Base-by-base conservation (phyloP, 176 grass and related monocot species). In the Otatea glauca region DNA sequence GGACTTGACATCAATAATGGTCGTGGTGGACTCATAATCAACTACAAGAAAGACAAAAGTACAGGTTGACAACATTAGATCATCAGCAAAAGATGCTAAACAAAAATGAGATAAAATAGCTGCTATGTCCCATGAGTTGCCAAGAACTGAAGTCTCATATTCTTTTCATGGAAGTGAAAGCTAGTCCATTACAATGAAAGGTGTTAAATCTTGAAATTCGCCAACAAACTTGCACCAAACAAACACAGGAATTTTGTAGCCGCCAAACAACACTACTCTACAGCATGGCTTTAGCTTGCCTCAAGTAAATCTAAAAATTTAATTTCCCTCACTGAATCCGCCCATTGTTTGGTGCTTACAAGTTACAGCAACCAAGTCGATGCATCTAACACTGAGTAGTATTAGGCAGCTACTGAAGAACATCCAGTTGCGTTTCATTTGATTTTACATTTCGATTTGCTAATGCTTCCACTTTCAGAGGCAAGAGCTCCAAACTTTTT, bases 1-100 rank as follows among this genome's bases (percentile, higher is more conserved):
- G n/a, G 91, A 87, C 37, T 84, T 95, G 12, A 93, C 96, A 87
- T 98, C 88, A 32, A 98, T 94, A 63, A 95, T 92, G 64, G 86
- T 85, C 23, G 91, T 45, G 0, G 29, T 66, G 21, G 35, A 25
- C 45, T 76, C 74, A 53, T 78, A 73, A 60, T 91, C 80, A 71
- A 78, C 91, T 96, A 81, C 13, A 20, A 77, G 32, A 60, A 79
- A 75, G 50, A 75, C 42, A 75, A 9, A 89, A 79, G 16, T 39
- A 24, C 29, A 68, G 68, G 69, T 51, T 69, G 3, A 54, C 7
- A 75, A 47, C 41, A 68, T 78, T 64, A 53, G 38, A 42, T 15
- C 24, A 69, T 87, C 43, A 34, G 6, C 41, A 75, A 18, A 68
- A 35, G 17, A 68, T 83, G n/a, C 7, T 51, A 41, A 73, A 78